Conservation (phyloP, 1,284 basidiomycete genomes). For the Cryptococcus depauperatus region DNA sequence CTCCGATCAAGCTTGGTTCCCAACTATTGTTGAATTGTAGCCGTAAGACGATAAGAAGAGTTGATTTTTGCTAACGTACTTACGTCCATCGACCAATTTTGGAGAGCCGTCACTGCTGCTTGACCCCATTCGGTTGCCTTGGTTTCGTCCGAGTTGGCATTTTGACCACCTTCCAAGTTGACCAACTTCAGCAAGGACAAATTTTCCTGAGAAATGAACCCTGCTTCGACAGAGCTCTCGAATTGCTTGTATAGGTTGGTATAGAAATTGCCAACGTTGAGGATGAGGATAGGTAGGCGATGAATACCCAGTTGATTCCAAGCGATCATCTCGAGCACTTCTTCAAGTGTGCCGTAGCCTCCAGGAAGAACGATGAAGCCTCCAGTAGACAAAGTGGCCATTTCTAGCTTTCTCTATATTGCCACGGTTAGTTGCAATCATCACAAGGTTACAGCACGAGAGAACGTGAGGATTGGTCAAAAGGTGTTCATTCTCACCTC, state of each 20-base stretch:
- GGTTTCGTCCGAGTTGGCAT: slow-evolving; percentile 52
- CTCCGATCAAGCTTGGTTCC: too few species aligned
- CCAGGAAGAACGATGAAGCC: slow-evolving; percentile 84
- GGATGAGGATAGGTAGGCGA: slow-evolving; percentile 63
- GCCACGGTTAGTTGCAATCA: too few species aligned
- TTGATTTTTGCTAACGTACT: slow-evolving; percentile 9
- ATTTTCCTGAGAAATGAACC: slow-evolving; percentile 64
- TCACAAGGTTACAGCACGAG: too few species aligned
- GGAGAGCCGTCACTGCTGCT: slow-evolving; percentile 59
- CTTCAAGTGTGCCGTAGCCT: slow-evolving; percentile 86
- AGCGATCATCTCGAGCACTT: slow-evolving; percentile 82
- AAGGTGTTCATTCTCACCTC: slow-evolving; percentile 45
- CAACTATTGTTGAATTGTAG: too few species aligned
- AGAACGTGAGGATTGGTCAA: not conserved
- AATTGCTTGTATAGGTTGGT: slow-evolving; percentile 68
- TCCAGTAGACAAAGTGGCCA: slow-evolving; percentile 63
- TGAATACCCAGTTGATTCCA: slow-evolving; percentile 79
- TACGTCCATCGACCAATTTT: slow-evolving; percentile 52
- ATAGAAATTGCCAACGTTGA: slow-evolving; percentile 73
- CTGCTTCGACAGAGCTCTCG: slow-evolving; percentile 57
- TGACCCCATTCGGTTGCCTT: slow-evolving; percentile 59
- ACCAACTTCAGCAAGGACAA: slow-evolving; percentile 59
- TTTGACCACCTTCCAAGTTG: slow-evolving; percentile 56
- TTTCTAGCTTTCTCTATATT: slow-evolving; percentile 68
- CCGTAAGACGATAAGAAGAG: not conserved